Evolutionary conservation across 106 monocot species (phyloP).

Genomic region (Agapanthus africanus): DNA sequence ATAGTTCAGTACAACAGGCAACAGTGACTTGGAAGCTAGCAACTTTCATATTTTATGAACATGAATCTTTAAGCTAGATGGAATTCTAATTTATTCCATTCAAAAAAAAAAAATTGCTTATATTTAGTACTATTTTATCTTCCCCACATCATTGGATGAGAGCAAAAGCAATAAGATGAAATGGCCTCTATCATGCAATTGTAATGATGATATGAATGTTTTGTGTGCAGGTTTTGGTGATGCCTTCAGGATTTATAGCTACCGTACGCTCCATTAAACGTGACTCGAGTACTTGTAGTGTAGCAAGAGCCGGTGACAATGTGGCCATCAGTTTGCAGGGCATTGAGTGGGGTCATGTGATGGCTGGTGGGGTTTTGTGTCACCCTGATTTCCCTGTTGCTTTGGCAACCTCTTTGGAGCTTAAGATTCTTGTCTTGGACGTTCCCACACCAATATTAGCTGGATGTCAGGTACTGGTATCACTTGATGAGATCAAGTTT

Average conservation of each 20-base stretch:
- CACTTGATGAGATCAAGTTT: not conserved
- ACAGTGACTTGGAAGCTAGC: too few relatives aligned
- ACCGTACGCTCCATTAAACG: constrained; percentile 72
- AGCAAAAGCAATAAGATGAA: too few relatives aligned
- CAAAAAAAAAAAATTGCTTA: too few relatives aligned
- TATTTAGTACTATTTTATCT: too few relatives aligned
- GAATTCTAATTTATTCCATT: too few relatives aligned
- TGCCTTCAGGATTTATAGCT: constrained; percentile 58
- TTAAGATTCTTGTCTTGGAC: constrained; percentile 76
- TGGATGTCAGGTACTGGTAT: constrained; percentile 54
- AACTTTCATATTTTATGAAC: too few relatives aligned
- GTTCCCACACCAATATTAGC: constrained; percentile 49
- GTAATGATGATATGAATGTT: too few relatives aligned
- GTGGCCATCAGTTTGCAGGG: constrained; percentile 64
- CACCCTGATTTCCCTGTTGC: constrained; percentile 77
- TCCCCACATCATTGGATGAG: too few relatives aligned
- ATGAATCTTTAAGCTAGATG: too few relatives aligned
- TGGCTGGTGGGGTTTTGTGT: constrained; percentile 76
- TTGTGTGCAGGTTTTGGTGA: constrained; percentile 70
- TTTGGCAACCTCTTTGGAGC: constrained; percentile 53
- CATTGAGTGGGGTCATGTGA: constrained; percentile 41
- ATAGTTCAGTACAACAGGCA: too few relatives aligned
- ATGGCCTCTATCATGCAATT: too few relatives aligned
- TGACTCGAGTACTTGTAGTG: constrained; percentile 43
- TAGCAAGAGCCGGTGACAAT: constrained; percentile 86